Conservation (phyloP, 225 moss, liverwort and hornwort species). For the Bryoerythrophyllum caledonicum region DNA sequence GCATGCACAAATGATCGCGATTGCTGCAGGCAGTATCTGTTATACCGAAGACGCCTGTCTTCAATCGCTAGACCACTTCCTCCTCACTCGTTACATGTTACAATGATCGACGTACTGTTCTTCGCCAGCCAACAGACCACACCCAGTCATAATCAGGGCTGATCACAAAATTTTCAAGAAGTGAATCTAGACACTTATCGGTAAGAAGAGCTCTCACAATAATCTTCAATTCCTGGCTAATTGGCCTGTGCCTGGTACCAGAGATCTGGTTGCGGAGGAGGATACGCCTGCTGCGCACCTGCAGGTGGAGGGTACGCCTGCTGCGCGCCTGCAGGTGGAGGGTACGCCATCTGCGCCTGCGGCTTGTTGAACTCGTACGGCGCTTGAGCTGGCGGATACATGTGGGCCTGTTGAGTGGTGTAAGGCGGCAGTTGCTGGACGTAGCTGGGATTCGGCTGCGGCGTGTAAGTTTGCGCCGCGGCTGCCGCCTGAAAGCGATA, state of each 20-base stretch:
- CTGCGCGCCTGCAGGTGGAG: neutral
- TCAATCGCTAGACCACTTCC: neutral
- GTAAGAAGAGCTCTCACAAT: neutral
- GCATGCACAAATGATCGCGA: neutral
- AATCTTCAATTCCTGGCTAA: neutral
- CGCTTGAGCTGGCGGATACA: constrained; percentile 4
- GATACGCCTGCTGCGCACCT: constrained; percentile 1
- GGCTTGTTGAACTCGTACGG: constrained; percentile 18
- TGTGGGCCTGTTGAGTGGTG: neutral
- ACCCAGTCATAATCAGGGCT: neutral
- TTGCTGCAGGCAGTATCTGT: neutral
- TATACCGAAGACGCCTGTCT: neutral
- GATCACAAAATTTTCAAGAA: neutral
- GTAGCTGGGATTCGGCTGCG: constrained; percentile 21
- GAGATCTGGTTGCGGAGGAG: constrained; percentile 5
- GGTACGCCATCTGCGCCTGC: constrained; percentile 18
- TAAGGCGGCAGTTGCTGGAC: constrained; percentile 17
- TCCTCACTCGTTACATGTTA: neutral
- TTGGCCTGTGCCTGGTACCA: constrained; percentile 12
- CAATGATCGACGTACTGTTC: neutral
- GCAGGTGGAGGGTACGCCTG: neutral
- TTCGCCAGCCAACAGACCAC: neutral
- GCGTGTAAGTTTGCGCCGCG: constrained; percentile 19
- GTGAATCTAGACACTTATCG: neutral
- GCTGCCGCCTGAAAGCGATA: constrained; percentile 15